Percentiles rank a stretch among this genome's conserved stretches.
Conservation (phyloP, 2,329 filamentous ascomycete species). For the Talaromyces sp. region DNA sequence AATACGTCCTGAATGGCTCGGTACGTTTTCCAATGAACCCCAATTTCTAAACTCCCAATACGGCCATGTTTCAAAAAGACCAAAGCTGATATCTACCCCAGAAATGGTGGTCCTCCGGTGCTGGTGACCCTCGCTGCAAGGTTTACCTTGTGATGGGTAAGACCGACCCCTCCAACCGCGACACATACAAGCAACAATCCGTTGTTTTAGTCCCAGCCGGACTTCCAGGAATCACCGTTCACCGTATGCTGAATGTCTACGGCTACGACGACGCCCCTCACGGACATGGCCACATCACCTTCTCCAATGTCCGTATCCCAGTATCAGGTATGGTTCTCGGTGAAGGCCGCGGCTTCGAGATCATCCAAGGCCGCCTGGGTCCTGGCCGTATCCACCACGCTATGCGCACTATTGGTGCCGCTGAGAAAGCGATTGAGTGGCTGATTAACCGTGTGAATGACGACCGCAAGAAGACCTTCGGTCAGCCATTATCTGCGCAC, state of each 20-base stretch:
- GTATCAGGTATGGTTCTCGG: constrained; percentile 83
- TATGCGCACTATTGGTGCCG: constrained; percentile 90
- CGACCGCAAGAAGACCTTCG: constrained; percentile 85
- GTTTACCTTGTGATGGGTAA: constrained; percentile 98
- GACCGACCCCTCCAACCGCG: constrained; percentile 72
- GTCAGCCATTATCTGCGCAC: constrained; percentile 82
- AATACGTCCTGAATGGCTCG: constrained; percentile 87
- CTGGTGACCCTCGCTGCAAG: constrained; percentile 87
- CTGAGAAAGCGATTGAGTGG: constrained; percentile 91
- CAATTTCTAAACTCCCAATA: too few species aligned
- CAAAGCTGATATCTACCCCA: constrained; percentile 39
- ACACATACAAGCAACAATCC: constrained; percentile 87
- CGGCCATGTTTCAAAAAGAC: background rate
- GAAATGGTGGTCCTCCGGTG: constrained; percentile 99
- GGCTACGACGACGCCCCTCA: constrained; percentile 98
- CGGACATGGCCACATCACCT: constrained; percentile 90
- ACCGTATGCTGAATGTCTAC: constrained; percentile 91
- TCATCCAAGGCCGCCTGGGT: constrained; percentile 94
- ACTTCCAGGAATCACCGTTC: constrained; percentile 83
- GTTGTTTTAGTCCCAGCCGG: constrained; percentile 84
- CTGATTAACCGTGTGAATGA: constrained; percentile 95
- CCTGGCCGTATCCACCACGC: constrained; percentile 97
- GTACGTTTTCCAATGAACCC: constrained; percentile 54
- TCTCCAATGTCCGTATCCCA: constrained; percentile 88
- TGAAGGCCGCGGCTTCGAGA: constrained; percentile 93